Evolutionary conservation across 352 stramenopile genomes (phyloP).

Genomic region (Globisporangium recalcitrans): DNA sequence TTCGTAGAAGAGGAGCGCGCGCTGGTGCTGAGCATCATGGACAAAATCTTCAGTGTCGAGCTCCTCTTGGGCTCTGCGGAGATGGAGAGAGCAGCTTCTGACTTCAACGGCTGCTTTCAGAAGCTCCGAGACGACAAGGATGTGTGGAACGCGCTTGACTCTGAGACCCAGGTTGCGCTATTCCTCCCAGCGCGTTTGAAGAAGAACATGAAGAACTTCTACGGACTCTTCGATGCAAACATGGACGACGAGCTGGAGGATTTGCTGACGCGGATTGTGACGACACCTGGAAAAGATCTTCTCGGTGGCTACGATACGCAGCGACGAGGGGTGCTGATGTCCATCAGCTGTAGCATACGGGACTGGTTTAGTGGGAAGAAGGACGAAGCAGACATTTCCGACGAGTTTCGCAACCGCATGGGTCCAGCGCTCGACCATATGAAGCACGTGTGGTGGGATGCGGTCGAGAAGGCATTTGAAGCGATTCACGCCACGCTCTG

Average conservation of each 20-base stretch:
- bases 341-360: background rate
- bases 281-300: background rate
- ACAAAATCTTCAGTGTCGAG: slow-evolving; percentile 33
- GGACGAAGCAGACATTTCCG: background rate
- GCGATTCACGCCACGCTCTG: slow-evolving; percentile 10
- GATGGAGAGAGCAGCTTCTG: background rate
- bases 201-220: slow-evolving; percentile 9
- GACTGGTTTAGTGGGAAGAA: background rate
- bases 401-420: slow-evolving; percentile 13
- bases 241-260: slow-evolving; percentile 7
- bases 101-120: slow-evolving; percentile 9
- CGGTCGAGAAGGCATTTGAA: slow-evolving; percentile 22
- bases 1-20: slow-evolving; percentile 23
- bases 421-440: slow-evolving; percentile 15
- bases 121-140: slow-evolving; percentile 13
- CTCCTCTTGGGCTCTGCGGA: slow-evolving; percentile 17
- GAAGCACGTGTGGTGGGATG: slow-evolving; percentile 26
- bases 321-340: background rate
- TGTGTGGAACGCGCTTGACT: slow-evolving; percentile 5
- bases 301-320: background rate
- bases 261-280: slow-evolving; percentile 8
- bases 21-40: slow-evolving; percentile 12
- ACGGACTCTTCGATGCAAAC: background rate
- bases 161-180: slow-evolving; percentile 1
- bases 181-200: slow-evolving; percentile 1